Evolutionary conservation across 495 filamentous ascomycete species (phyloP).

Genomic region (Hypoxylon trugodes): DNA sequence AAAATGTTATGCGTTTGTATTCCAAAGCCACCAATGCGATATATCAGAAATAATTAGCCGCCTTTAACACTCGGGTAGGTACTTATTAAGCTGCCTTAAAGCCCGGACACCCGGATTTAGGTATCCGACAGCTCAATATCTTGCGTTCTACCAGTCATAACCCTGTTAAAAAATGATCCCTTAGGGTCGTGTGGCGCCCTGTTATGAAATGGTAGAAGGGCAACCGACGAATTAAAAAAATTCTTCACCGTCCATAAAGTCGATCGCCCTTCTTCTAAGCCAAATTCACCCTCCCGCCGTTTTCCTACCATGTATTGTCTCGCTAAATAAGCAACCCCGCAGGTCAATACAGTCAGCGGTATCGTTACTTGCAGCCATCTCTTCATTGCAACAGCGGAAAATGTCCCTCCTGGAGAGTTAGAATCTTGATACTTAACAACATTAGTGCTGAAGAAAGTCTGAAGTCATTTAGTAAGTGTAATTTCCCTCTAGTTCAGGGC

Average conservation of each 20-base stretch:
- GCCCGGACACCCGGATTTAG: no score
- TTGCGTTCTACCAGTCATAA: background rate
- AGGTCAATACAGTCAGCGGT: constrained; percentile 46
- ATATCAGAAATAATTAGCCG: no score
- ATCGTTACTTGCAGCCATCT: constrained; percentile 56
- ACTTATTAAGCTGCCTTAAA: no score
- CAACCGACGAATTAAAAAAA: background rate
- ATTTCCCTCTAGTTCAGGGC: background rate
- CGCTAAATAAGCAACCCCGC: constrained; percentile 21
- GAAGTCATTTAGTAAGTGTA: constrained; percentile 14
- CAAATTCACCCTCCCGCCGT: background rate
- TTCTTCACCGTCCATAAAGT: background rate
- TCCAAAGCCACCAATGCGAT: no score
- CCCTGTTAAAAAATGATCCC: background rate
- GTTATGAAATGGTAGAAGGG: constrained; percentile 6
- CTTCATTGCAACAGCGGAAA: constrained; percentile 48
- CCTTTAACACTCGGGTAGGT: no score
- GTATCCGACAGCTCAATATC: background rate
- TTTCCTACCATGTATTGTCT: constrained; percentile 13
- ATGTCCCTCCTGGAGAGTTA: constrained; percentile 38
- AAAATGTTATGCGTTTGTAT: no score
- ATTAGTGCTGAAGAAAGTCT: constrained; percentile 58
- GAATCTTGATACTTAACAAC: constrained; percentile 52
- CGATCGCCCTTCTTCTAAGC: background rate
- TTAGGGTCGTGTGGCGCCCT: background rate